Evolutionary conservation across 139 green algal genomes (phyloP).

Genomic region (Tetratostichococcus sp.): DNA sequence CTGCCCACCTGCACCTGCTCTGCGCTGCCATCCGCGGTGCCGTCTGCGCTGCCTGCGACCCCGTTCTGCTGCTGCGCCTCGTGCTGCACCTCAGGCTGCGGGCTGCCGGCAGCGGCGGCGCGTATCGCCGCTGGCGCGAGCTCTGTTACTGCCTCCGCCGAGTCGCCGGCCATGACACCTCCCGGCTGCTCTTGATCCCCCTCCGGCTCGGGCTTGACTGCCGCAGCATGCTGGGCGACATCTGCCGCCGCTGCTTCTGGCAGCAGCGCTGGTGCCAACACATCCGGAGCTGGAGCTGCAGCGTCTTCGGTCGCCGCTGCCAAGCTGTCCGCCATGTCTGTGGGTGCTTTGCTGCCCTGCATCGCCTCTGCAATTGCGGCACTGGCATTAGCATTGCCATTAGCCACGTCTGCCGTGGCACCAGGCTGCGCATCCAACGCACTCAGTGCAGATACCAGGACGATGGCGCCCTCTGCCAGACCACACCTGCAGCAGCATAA

Average conservation of each 20-base stretch:
- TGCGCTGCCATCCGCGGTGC: not conserved
- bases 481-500: slow-evolving; percentile 23
- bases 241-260: too few species aligned
- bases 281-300: not conserved
- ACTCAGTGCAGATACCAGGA: slow-evolving; percentile 33
- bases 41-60: not conserved
- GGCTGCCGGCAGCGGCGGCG: too few species aligned
- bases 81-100: too few species aligned
- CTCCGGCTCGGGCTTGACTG: not conserved
- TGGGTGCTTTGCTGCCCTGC: not conserved
- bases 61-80: too few species aligned
- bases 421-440: not conserved
- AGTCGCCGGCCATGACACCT: too few species aligned
- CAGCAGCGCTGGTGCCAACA: too few species aligned
- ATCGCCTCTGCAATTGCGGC: not conserved
- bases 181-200: not conserved
- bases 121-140: too few species aligned
- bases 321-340: not conserved
- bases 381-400: not conserved
- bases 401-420: not conserved
- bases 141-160: too few species aligned
- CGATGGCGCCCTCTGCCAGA: slow-evolving; percentile 29
- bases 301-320: not conserved
- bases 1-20: not conserved
- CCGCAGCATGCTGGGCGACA: not conserved